Conservation (phyloP, 75 land plant species). For the Picea sitchensis region DNA sequence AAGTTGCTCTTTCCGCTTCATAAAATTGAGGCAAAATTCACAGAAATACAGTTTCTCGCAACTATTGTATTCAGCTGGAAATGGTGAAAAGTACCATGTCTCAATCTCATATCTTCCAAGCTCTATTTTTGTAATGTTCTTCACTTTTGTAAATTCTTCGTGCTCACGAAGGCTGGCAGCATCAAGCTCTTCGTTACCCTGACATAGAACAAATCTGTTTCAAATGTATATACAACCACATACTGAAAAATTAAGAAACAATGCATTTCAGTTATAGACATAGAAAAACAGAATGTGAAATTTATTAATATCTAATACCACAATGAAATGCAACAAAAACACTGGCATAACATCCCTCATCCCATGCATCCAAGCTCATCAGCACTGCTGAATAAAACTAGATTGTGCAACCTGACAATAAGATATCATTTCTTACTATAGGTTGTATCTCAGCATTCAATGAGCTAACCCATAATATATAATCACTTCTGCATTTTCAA, state of each 20-base stretch:
- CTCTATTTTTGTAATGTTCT: slow-evolving; percentile 90
- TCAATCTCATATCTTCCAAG: slow-evolving; percentile 98
- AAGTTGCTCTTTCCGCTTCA: slow-evolving; percentile 98
- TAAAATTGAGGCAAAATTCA: slow-evolving; percentile 93
- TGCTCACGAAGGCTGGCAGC: slow-evolving; percentile 95
- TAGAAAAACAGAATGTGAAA: no score
- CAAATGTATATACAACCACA: slow-evolving; percentile 5
- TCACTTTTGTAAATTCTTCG: slow-evolving; percentile 98
- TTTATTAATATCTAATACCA: no score
- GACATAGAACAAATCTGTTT: neutral
- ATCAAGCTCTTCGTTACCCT: slow-evolving; percentile 97
- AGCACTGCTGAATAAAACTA: neutral
- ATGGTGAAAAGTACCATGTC: slow-evolving; percentile 98
- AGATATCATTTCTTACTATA: neutral
- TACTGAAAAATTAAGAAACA: neutral
- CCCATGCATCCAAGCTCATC: neutral
- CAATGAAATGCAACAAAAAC: no score
- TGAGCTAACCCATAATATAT: neutral
- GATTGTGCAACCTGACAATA: neutral
- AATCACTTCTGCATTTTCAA: neutral
- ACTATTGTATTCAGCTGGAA: slow-evolving; percentile 90
- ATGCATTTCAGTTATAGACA: neutral
- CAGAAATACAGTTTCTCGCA: slow-evolving; percentile 81
- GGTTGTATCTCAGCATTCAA: neutral
- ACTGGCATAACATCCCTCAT: neutral